Evolutionary conservation across 192 early-diverging fungal species (phyloP).

Genomic region (Coemansia furcata): DNA sequence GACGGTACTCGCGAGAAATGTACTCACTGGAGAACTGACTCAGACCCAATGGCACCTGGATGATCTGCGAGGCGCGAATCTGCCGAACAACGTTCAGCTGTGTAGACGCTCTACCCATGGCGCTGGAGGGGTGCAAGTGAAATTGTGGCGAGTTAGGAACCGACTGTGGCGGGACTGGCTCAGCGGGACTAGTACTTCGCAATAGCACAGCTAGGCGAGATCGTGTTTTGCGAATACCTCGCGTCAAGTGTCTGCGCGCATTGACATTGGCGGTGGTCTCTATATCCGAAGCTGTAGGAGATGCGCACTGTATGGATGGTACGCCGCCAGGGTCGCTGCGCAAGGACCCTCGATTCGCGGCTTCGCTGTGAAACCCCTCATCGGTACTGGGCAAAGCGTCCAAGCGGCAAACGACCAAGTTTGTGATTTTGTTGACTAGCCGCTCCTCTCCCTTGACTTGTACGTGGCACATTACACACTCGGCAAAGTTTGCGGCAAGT

Average conservation of each 20-base stretch:
- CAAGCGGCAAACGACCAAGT: constrained; percentile 28
- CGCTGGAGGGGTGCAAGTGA: neutral
- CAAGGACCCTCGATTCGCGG: neutral
- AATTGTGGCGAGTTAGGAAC: neutral
- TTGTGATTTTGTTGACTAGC: constrained; percentile 32
- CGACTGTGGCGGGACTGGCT: neutral
- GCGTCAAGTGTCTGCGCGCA: constrained; percentile 2
- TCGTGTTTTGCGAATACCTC: constrained; percentile 31
- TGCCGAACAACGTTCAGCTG: constrained; percentile 27
- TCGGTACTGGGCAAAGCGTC: constrained; percentile 14
- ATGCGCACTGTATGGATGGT: neutral
- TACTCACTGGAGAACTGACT: constrained; percentile 50
- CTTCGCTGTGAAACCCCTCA: neutral
- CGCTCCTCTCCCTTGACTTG: constrained; percentile 48
- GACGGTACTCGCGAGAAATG: constrained; percentile 51
- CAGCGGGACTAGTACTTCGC: constrained; percentile 9
- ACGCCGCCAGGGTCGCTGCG: constrained; percentile 8
- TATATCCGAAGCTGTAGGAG: neutral
- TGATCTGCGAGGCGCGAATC: constrained; percentile 35
- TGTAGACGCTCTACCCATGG: too few relatives aligned
- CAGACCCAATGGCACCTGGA: constrained; percentile 39
- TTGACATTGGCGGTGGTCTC: neutral
- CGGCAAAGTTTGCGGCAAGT: constrained; percentile 40
- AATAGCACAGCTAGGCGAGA: constrained; percentile 34
- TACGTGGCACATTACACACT: constrained; percentile 46